Conservation (phyloP, 257 asterid genomes). For the Primulina huaijiensis region DNA sequence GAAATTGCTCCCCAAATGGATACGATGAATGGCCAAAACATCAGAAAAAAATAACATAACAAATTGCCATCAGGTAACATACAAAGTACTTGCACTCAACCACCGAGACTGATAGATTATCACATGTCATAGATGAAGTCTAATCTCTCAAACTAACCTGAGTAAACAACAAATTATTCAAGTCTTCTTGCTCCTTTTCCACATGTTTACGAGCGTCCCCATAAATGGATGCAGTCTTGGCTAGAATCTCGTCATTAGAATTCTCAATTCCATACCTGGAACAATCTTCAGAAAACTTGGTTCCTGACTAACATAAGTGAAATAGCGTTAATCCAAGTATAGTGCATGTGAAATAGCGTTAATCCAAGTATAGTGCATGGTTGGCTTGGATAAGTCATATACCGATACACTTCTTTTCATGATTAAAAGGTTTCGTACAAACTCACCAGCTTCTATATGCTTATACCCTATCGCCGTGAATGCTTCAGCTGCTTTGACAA, state of each 20-base stretch:
- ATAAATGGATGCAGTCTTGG: constrained; percentile 80
- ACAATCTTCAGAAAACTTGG: constrained; percentile 93
- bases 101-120: neutral
- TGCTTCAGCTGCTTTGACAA: constrained; percentile 90
- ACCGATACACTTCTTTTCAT: neutral
- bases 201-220: constrained; percentile 92
- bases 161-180: constrained; percentile 59
- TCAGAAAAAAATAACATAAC: constrained; percentile 9
- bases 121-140: constrained; percentile 10
- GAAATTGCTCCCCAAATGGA: neutral
- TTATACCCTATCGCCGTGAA: constrained; percentile 82
- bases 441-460: constrained; percentile 95
- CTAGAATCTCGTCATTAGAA: constrained; percentile 68
- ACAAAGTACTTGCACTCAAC: constrained; percentile 2
- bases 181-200: constrained; percentile 96
- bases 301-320: constrained; percentile 63
- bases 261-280: constrained; percentile 78
- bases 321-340: constrained; percentile 25
- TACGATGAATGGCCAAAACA: constrained; percentile 17
- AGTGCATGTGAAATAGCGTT: constrained; percentile 22
- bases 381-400: neutral
- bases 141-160: constrained; percentile 54
- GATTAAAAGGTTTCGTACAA: constrained; percentile 24
- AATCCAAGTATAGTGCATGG: constrained; percentile 20
- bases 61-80: constrained; percentile 4